Evolutionary conservation across 106 monocot genomes (phyloP), one percentile per base, ranked within the genome.

Genomic region (Apostasia shenzhenica): DNA sequence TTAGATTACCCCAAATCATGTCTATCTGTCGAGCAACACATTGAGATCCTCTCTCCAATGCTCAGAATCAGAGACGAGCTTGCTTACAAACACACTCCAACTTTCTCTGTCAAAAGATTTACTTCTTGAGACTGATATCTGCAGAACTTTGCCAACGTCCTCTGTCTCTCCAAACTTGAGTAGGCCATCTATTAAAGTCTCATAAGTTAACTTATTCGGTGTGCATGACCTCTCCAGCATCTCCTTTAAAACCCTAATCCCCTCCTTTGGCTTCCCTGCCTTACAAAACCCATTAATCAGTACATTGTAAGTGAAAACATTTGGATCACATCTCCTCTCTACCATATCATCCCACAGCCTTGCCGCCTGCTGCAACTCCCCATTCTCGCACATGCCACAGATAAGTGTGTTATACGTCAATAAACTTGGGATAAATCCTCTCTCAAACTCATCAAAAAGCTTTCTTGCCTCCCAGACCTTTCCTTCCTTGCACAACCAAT

Each of bases 341-440:
- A 86, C 72, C 95, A 95, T 95, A 48, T 92, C 75, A 55, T 92
- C 95, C 91, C 95, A 95, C 68, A 95, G 14, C 66, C 84, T 86
- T 38, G 73, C 88, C 0, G 84, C 95, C 75, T 95, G 92, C 42
- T 84, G 86, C 57, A 95, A 49, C 78, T 95, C 83, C 55, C 86
- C 84, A 52, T 81, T 84, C 73, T 89, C 86, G 41, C 95, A 95
- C 84, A 89, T 57, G 1, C 91, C 86, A 2, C 84, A 76, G 8
- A 95, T 84, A 5, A 95, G 78, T 0, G 92, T 86, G 56, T 89
- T 91, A 70, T 89, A 92, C 0, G 82, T 80, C 62, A 88, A 45
- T 13, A 86, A 26, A 9, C 91, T 86, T 2, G 88, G 84, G 58
- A 76, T 74, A 53, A 86, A 81, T 1, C 77, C 81, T 66, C 57